A percentile compares a stretch with the other conserved stretches of the same genome.
Evolutionary conservation across 2,329 filamentous ascomycete species (phyloP).

Genomic region (Botrytis fabae): DNA sequence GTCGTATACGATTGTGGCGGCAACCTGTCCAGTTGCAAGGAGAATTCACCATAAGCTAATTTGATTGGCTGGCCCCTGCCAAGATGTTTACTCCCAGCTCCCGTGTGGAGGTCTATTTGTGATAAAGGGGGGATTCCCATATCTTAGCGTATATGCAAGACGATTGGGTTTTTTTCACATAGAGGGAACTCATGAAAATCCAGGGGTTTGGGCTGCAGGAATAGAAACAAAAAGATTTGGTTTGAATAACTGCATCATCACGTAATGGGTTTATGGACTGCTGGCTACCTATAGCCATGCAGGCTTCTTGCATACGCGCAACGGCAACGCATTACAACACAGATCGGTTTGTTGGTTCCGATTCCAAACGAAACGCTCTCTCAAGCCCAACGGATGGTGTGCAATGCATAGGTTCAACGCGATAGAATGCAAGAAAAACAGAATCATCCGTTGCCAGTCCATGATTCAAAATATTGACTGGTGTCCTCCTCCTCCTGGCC

Average conservation of each 20-base stretch:
- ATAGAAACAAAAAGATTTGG: slow-evolving; percentile 5
- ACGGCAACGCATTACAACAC: neutral
- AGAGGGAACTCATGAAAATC: neutral
- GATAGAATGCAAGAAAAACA: neutral
- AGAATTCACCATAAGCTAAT: slow-evolving; percentile 2
- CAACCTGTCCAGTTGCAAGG: neutral
- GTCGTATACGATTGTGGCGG: neutral
- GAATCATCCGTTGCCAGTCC: neutral
- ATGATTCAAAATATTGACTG: neutral
- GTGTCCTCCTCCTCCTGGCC: neutral
- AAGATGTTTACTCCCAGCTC: neutral
- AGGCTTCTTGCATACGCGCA: neutral
- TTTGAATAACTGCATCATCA: neutral
- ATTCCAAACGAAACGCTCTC: neutral
- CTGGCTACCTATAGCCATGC: neutral
- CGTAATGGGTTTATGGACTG: neutral
- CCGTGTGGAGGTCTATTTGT: neutral
- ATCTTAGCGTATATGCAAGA: slow-evolving; percentile 16
- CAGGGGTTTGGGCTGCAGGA: slow-evolving; percentile 2
- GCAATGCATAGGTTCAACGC: neutral
- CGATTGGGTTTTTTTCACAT: slow-evolving; percentile 13
- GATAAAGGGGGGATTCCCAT: neutral
- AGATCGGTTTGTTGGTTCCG: neutral
- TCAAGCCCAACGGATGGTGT: neutral
- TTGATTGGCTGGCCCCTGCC: slow-evolving; percentile 21